Percentiles rank a stretch among this genome's conserved stretches.
Evolutionary conservation across 495 filamentous ascomycete genomes (phyloP).

Genomic region (Penicillium mononematosum): DNA sequence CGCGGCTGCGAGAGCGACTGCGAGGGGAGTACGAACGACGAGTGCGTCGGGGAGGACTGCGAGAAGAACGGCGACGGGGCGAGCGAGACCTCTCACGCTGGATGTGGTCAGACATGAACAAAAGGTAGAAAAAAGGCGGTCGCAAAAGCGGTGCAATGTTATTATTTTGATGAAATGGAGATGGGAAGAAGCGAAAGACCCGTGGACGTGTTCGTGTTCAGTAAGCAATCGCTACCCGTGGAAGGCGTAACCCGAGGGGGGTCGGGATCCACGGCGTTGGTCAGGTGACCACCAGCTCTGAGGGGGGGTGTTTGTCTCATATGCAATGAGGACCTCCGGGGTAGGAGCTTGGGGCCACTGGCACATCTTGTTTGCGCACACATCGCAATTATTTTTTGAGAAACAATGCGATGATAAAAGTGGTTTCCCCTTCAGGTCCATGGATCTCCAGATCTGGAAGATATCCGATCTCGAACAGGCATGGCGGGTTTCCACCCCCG

Average conservation of each 20-base stretch:
- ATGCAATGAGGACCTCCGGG: constrained; percentile 22
- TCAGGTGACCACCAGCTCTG: constrained; percentile 30
- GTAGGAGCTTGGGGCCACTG: constrained; percentile 14
- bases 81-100: constrained; percentile 96
- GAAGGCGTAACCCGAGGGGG: constrained; percentile 7
- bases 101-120: constrained; percentile 39
- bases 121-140: constrained; percentile 31
- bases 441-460: constrained; percentile 1
- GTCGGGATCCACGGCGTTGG: constrained; percentile 15
- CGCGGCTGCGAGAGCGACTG: constrained; percentile 84
- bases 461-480: constrained; percentile 9
- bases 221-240: constrained; percentile 1
- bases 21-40: constrained; percentile 92
- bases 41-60: constrained; percentile 68
- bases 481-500: constrained; percentile 23
- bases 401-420: background rate
- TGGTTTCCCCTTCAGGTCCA: background rate
- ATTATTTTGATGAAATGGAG: constrained; percentile 10
- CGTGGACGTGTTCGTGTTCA: constrained; percentile 3
- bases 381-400: constrained; percentile 8
- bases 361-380: constrained; percentile 12
- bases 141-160: constrained; percentile 14
- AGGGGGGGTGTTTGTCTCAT: background rate
- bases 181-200: constrained; percentile 11
- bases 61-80: constrained; percentile 76